phyloP scores from a whole-genome alignment of 331 rosid species.

The Acacia concinna region DNA sequence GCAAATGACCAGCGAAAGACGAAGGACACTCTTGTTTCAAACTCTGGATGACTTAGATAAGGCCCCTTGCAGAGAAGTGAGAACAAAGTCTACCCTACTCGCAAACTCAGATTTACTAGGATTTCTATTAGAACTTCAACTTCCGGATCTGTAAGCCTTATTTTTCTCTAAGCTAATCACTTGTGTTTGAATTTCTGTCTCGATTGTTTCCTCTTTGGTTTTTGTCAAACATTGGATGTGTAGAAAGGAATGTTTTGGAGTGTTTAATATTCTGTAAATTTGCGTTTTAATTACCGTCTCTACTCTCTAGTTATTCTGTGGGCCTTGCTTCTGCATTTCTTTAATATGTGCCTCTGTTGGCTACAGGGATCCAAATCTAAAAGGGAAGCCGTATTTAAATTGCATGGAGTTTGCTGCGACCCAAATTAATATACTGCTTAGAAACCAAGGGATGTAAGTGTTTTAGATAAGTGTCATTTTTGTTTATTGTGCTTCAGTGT shows the following conservation, averaged over 20 bases:
- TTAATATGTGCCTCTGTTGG: constrained; percentile 26
- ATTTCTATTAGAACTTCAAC: not conserved
- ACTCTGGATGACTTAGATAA: constrained; percentile 22
- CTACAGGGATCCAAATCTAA: constrained; percentile 66
- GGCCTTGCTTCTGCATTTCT: constrained; percentile 3
- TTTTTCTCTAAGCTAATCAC: not conserved
- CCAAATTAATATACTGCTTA: constrained; percentile 16
- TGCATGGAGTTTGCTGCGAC: constrained; percentile 18
- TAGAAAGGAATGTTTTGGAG: not conserved
- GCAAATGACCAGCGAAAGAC: too few species aligned
- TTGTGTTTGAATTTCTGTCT: not conserved
- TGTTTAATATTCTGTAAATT: not conserved
- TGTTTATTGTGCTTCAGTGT: constrained; percentile 14
- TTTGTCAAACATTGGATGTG: constrained; percentile 24
- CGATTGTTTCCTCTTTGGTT: constrained; percentile 25
- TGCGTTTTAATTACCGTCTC: constrained; percentile 1
- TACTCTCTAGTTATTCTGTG: not conserved
- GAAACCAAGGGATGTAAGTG: constrained; percentile 23
- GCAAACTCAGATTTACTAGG: constrained; percentile 14
- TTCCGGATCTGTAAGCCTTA: constrained; percentile 16
- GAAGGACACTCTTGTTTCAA: constrained; percentile 14
- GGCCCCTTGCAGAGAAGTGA: not conserved
- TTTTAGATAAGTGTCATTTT: constrained; percentile 36
- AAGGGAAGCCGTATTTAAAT: constrained; percentile 43
- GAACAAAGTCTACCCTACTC: not conserved